Percentiles rank a stretch among this genome's conserved stretches.
These are phyloP conservation scores for Fagopyrum tataricum DNA, from an alignment of 148 eudicot species.

Conservation along the genomic window DNA sequence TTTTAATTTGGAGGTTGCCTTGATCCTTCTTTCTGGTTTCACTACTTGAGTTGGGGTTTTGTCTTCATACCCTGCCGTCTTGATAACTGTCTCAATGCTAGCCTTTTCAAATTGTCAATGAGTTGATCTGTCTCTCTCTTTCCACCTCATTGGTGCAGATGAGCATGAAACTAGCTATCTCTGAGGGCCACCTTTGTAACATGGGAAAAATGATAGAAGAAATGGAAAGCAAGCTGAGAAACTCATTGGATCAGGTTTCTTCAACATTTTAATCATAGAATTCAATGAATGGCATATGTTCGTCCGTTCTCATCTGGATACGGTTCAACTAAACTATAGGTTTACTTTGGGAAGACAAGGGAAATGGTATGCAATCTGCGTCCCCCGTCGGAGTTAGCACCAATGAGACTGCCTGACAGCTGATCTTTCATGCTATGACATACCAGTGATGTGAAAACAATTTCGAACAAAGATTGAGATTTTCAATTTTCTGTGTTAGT, in stretches of 20 bases:
- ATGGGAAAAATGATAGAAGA: conserved; percentile 99
- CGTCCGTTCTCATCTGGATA: background rate
- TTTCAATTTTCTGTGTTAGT: background rate
- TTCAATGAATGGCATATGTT: background rate
- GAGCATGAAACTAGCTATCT: conserved; percentile 76
- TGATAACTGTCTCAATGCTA: background rate
- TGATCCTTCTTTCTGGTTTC: background rate
- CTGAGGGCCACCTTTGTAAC: conserved; percentile 92
- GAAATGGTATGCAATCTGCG: conserved; percentile 96
- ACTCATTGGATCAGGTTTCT: conserved; percentile 88
- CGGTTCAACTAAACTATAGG: conserved; percentile 32
- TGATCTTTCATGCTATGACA: conserved; percentile 17
- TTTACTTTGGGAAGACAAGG: conserved; percentile 95
- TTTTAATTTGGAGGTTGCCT: background rate
- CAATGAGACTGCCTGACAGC: conserved; percentile 55
- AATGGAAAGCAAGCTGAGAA: conserved; percentile 86
- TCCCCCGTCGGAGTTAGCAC: conserved; percentile 74
- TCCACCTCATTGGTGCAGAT: conserved; percentile 34
- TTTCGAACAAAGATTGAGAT: background rate
- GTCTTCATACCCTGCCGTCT: background rate
- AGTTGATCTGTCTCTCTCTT: background rate
- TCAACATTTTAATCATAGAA: background rate
- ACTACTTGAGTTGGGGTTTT: background rate
- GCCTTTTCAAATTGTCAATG: background rate
- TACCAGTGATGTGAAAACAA: background rate